These are phyloP conservation scores for Leptodontidium sp. DNA, from an alignment of 2,329 filamentous ascomycete species.

Conservation along the genomic window DNA sequence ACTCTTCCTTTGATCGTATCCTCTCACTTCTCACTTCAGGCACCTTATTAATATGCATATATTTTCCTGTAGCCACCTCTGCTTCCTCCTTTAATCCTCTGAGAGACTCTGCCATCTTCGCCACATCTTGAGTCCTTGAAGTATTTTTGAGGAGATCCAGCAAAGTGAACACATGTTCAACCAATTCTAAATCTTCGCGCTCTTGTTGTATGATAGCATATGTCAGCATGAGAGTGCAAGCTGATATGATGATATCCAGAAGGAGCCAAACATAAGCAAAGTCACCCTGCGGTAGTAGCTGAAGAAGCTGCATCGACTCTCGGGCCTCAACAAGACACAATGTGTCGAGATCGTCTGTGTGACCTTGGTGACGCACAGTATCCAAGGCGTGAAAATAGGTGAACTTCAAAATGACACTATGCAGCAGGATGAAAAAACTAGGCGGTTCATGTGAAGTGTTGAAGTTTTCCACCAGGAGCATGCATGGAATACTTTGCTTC, in stretches of 20 bases:
- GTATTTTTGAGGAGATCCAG: constrained; percentile 31
- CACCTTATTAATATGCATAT: constrained; percentile 27
- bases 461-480: constrained; percentile 30
- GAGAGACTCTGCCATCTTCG: constrained; percentile 31
- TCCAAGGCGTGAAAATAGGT: constrained; percentile 42
- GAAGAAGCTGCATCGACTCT: constrained; percentile 41
- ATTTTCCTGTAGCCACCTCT: constrained; percentile 29
- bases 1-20: constrained; percentile 32
- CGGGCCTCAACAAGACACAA: constrained; percentile 41
- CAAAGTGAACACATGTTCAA: constrained; percentile 32
- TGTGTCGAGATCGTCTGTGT: constrained; percentile 27
- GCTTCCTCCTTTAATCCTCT: constrained; percentile 31
- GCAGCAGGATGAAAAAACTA: constrained; percentile 38
- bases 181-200: constrained; percentile 30
- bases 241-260: constrained; percentile 32
- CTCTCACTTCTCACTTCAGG: constrained; percentile 31
- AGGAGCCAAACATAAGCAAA: constrained; percentile 34
- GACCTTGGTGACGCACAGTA: constrained; percentile 37
- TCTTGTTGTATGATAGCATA: constrained; percentile 29
- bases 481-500: constrained; percentile 37
- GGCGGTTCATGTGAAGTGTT: constrained; percentile 28
- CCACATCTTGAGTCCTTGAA: constrained; percentile 31
- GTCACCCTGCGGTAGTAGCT: constrained; percentile 40
- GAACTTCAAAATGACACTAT: constrained; percentile 42
- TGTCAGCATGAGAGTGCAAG: constrained; percentile 31